Conservation (phyloP, 2,329 filamentous ascomycete species). For the Nigrospora sphaerica region DNA sequence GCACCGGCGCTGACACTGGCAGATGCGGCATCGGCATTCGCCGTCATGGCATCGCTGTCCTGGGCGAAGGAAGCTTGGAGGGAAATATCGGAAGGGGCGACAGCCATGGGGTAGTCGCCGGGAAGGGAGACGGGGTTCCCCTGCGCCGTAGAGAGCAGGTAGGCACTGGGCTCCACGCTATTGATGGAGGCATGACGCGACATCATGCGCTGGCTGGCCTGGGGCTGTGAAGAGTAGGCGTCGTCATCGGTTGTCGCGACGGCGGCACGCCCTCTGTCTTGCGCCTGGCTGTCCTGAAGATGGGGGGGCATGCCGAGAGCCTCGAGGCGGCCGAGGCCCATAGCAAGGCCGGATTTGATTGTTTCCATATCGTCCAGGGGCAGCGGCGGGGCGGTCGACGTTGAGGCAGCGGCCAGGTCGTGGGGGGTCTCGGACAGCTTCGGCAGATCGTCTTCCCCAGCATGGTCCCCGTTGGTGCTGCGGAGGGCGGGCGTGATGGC, state of each 20-base stretch:
- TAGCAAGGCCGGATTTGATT: not conserved
- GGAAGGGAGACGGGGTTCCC: constrained; percentile 13
- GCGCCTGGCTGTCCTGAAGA: not conserved
- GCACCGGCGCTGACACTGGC: constrained; percentile 21
- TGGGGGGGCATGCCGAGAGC: constrained; percentile 6
- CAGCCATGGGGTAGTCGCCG: constrained; percentile 16
- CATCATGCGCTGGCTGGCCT: constrained; percentile 6
- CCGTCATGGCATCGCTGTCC: constrained; percentile 20
- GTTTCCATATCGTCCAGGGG: not conserved
- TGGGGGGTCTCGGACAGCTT: constrained; percentile 8
- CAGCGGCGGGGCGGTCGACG: constrained; percentile 4
- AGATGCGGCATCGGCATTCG: constrained; percentile 25
- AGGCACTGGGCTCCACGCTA: constrained; percentile 22
- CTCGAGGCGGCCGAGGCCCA: constrained; percentile 2
- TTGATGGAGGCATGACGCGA: constrained; percentile 12
- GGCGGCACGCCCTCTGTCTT: constrained; percentile 10
- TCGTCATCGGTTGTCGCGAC: constrained; percentile 24
- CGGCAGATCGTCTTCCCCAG: constrained; percentile 15
- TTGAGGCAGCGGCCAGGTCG: not conserved
- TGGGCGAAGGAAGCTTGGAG: constrained; percentile 21
- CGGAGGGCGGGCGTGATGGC: constrained; percentile 16
- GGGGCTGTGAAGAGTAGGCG: constrained; percentile 13
- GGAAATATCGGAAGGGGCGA: constrained; percentile 25
- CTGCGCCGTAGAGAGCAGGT: constrained; percentile 21
- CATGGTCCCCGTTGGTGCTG: constrained; percentile 19